Evolutionary conservation across 2,329 filamentous ascomycete species (phyloP), one percentile per base, ranked within the genome.

Genomic region (Colletotrichum salicis): DNA sequence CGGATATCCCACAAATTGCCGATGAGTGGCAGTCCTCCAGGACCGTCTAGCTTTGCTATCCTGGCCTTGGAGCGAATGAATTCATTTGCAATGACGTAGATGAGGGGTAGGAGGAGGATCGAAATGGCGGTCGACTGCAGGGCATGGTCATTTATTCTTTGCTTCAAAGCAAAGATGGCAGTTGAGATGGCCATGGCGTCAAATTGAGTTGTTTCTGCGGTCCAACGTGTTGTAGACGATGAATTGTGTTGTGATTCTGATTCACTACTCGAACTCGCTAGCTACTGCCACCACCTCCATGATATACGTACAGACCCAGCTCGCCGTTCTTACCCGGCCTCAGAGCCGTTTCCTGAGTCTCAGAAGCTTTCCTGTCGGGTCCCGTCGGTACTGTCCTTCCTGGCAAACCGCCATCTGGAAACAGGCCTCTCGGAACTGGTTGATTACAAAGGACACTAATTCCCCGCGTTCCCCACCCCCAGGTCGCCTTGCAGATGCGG

Each of bases 1-100:
- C 86, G 84, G 35, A 90, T 89, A 48, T 89, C 86, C 71, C 82
- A 84, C 13, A 90, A 76, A 64, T 90, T 89, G 12, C 88, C 88
- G 54, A 90, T 85, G 51, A 90, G 67, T 0, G 87, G 88, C 12
- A 88, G 74, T 0, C 88, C 87, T 0, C 77, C 74, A 0, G 88
- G 88, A 0, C 88, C 88, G 7, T 80, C 79, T 45, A 89, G 79
- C 3, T 83, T 82, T 3, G 80, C 78, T 27, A 89, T 82, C 10
- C 87, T 82, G 13, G 82, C 84, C 69, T 78, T 78, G 65, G 75
- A 73, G 54, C 86, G 85, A 58, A 86, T 76, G n/a, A 86, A 78
- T 71, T 88, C 86, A 72, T 88, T 88, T 71, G 83, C 64, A 24
- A 87, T 71, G 64, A 88, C 73, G 76, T 88, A 88, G 59, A 85